phyloP scores from a whole-genome alignment of 2,329 filamentous ascomycete genomes.

The Colletotrichum abscissum region DNA sequence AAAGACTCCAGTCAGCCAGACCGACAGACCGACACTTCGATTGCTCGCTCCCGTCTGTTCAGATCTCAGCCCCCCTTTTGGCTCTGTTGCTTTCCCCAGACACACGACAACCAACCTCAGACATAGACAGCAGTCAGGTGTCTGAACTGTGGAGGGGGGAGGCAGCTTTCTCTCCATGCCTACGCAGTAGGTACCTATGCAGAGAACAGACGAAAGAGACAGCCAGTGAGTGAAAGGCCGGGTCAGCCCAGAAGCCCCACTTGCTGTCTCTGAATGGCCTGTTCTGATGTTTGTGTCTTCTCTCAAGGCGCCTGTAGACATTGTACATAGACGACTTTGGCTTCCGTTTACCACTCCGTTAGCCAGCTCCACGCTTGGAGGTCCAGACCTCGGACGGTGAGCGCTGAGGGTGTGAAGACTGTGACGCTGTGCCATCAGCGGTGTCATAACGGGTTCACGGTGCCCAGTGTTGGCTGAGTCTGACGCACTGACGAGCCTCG shows the following conservation, averaged over 20 bases:
- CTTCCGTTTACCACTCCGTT: conserved; percentile 4
- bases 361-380: background rate
- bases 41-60: background rate
- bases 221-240: background rate
- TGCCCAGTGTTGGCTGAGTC: conserved; percentile 2
- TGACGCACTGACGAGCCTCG: conserved; percentile 17
- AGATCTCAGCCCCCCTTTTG: background rate
- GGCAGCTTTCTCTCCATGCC: background rate
- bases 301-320: background rate
- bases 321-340: background rate
- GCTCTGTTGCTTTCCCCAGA: background rate
- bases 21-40: conserved; percentile 8
- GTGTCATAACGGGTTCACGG: conserved; percentile 20
- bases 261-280: conserved; percentile 15
- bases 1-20: background rate
- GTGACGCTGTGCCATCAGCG: conserved; percentile 12
- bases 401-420: conserved; percentile 6
- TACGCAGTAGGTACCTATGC: background rate
- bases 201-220: background rate
- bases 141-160: background rate
- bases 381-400: background rate
- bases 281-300: conserved; percentile 12
- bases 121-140: background rate
- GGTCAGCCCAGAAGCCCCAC: conserved; percentile 6
- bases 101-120: background rate